phyloP scores from a whole-genome alignment of 139 green algal species.

The Auxenochlorella pyrenoidosa region DNA sequence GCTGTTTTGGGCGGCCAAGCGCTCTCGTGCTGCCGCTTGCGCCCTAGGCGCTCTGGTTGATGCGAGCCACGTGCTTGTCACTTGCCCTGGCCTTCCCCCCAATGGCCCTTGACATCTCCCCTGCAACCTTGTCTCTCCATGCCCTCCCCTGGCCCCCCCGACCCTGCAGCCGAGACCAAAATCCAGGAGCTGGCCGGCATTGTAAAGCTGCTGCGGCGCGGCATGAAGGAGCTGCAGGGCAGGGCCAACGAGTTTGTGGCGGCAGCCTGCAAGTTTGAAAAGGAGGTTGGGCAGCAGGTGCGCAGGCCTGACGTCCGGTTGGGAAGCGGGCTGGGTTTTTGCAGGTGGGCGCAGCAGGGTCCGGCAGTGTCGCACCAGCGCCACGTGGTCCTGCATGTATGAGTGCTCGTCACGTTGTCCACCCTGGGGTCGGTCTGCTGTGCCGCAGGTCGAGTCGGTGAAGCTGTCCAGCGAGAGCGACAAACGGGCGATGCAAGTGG shows the following conservation, averaged over 20 bases:
- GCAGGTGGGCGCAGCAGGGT: too few species aligned
- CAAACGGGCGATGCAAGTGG: conserved; percentile 62
- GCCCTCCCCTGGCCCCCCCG: too few species aligned
- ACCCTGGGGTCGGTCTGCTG: too few species aligned
- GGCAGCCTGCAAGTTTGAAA: conserved; percentile 64
- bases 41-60: too few species aligned
- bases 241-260: conserved; percentile 65
- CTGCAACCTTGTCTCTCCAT: background rate
- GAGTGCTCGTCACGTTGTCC: too few species aligned
- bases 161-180: conserved; percentile 56
- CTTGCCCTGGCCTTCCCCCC: background rate
- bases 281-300: conserved; percentile 69
- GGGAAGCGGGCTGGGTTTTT: background rate
- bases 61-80: too few species aligned
- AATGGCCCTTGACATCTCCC: background rate
- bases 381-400: too few species aligned
- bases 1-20: too few species aligned
- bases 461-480: conserved; percentile 65
- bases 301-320: background rate
- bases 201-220: conserved; percentile 80
- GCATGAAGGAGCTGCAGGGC: conserved; percentile 66
- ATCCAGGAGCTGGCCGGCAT: conserved; percentile 85
- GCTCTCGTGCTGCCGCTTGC: background rate
- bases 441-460: conserved; percentile 69
- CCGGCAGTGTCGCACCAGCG: too few species aligned